A percentile compares a stretch with the other conserved stretches of the same genome.
These are phyloP conservation scores for Rhizophlyctis rosea DNA, from an alignment of 192 early-diverging fungal species.

Conservation along the genomic window DNA sequence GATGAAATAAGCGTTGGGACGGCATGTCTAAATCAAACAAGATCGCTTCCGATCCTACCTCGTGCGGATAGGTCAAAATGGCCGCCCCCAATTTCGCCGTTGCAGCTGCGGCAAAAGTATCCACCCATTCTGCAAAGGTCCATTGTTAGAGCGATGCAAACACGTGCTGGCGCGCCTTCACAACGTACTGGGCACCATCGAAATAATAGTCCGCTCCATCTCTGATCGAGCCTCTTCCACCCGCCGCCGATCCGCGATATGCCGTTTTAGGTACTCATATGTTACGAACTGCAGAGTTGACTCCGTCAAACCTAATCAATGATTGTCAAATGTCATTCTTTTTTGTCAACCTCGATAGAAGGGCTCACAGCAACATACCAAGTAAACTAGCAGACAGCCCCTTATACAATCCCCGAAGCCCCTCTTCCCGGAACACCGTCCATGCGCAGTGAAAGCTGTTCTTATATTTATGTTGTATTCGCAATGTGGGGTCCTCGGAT, in stretches of 20 bases:
- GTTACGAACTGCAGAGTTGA: conserved; percentile 93
- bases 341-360: background rate
- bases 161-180: too few relatives aligned
- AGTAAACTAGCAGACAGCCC: conserved; percentile 89
- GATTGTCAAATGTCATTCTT: conserved; percentile 9
- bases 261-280: conserved; percentile 88
- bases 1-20: background rate
- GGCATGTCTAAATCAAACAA: background rate
- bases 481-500: conserved; percentile 31
- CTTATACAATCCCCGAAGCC: conserved; percentile 79
- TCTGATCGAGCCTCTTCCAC: background rate
- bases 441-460: conserved; percentile 76
- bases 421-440: conserved; percentile 73
- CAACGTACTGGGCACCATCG: background rate
- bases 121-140: conserved; percentile 61
- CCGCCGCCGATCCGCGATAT: conserved; percentile 24
- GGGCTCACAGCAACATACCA: conserved; percentile 48
- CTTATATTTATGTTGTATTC: conserved; percentile 47
- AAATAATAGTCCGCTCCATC: background rate
- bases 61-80: conserved; percentile 89
- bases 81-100: conserved; percentile 85
- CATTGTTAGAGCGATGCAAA: conserved; percentile 5
- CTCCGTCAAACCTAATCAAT: conserved; percentile 86
- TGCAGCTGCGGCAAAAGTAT: conserved; percentile 80
- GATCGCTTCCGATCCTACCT: conserved; percentile 54